A percentile compares a stretch with the other conserved stretches of the same genome.
Evolutionary conservation across 2,329 filamentous ascomycete genomes (phyloP).

Genomic region (Scortechinia acanthostroma): DNA sequence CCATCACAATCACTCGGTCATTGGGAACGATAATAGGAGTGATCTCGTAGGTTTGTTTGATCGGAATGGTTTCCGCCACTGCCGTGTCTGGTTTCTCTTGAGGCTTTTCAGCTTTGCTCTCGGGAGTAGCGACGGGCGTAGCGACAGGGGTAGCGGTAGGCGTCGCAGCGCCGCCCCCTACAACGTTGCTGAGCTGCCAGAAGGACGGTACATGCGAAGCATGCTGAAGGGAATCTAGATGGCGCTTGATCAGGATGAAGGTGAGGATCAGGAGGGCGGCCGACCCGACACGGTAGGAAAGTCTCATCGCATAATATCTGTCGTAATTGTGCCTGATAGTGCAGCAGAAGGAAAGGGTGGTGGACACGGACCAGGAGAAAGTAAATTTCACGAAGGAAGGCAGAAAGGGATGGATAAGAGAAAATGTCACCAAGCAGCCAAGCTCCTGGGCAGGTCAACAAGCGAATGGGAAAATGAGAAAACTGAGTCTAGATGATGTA

Average conservation of each 20-base stretch:
- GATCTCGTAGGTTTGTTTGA: neutral
- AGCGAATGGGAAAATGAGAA: too few species aligned
- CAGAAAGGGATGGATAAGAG: neutral
- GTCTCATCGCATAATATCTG: neutral
- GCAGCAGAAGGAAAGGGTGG: too few species aligned
- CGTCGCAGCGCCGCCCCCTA: neutral
- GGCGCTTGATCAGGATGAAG: neutral
- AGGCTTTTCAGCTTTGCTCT: neutral
- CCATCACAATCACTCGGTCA: slow-evolving; percentile 17
- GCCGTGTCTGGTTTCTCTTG: too few species aligned
- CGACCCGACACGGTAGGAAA: neutral
- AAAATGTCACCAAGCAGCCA: too few species aligned
- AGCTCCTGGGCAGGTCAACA: too few species aligned
- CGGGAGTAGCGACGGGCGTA: neutral
- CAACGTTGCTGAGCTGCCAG: neutral
- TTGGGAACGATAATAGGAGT: neutral
- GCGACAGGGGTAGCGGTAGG: neutral
- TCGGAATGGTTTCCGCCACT: too few species aligned
- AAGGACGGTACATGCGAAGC: neutral
- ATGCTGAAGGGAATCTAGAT: neutral
- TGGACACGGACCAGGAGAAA: neutral
- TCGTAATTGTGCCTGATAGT: too few species aligned
- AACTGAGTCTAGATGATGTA: too few species aligned
- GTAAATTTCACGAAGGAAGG: neutral
- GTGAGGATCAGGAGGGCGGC: neutral